Evolutionary conservation across 2,329 filamentous ascomycete species (phyloP), one percentile per base, ranked within the genome.

Genomic region (Tetracladium maxilliforme): DNA sequence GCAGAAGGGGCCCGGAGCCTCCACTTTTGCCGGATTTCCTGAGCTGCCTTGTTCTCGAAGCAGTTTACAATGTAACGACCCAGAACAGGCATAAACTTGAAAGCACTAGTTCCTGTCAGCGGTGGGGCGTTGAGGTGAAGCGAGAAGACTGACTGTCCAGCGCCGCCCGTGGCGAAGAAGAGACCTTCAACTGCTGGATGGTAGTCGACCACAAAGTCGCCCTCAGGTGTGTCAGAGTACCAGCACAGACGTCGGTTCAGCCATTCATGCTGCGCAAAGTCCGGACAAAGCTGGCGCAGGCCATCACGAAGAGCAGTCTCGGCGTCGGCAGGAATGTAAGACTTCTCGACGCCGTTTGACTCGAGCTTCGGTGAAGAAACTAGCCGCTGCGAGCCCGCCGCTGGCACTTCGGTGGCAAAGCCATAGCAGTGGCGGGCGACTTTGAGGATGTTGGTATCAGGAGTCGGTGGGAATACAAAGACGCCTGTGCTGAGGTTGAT

Each of bases 391-490:
- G 15, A 48, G 36, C n/a, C n/a, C n/a, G n/a, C n/a, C n/a, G n/a
- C n/a, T n/a, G n/a, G n/a, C n/a, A 39, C 38, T 1, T 52, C 55
- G 31, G 61, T 61, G 4, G 52, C 45, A 36, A 67, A 73, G 2
- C 70, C 70, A 31, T 60, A 70, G 0, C 58, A 64, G 39, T 76
- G 70, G 3, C 69, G 52, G 1, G 69, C 70, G 19, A 74, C 51
- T 39, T 75, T 76, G 20, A 75, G 52, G 7, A 67, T 30, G 16
- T 60, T 49, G 4, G 54, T 47, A 6, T 55, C 51, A 0, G 51
- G 49, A 0, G 49, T 51, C 1, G 78, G 76, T 5, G 76, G 75
- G 33, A 83, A 76, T 44, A 78, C 59, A 56, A 82, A 84, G 27
- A 78, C 58, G 7, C 77, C 77, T 4, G 61, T 68, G 23, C 60